Conservation (phyloP, 441 rosid species). For the Eruca vesicaria region DNA sequence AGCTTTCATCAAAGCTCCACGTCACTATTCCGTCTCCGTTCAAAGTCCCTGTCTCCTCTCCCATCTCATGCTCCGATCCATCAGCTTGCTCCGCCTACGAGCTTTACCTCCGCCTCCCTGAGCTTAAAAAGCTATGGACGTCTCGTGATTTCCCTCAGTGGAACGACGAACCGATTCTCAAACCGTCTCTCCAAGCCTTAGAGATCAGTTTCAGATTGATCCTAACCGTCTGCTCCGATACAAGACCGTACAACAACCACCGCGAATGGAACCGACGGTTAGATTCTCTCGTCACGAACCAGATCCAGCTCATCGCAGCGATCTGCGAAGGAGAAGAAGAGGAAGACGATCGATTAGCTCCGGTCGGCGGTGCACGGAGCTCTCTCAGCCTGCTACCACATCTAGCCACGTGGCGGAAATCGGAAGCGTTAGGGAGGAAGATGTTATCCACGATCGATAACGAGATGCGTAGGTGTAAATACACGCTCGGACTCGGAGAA, state of each 20-base stretch:
- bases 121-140: conserved; percentile 62
- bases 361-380: conserved; percentile 61
- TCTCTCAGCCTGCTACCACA: conserved; percentile 74
- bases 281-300: conserved; percentile 63
- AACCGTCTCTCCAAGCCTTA: conserved; percentile 71
- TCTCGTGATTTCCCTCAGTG: conserved; percentile 56
- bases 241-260: conserved; percentile 63
- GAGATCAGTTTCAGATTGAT: conserved; percentile 78
- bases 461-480: conserved; percentile 66
- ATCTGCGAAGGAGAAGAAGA: conserved; percentile 46
- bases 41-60: conserved; percentile 39
- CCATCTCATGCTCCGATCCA: conserved; percentile 47
- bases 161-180: conserved; percentile 58
- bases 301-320: conserved; percentile 61
- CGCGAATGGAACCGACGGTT: conserved; percentile 75
- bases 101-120: conserved; percentile 70
- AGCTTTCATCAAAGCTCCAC: conserved; percentile 48
- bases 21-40: conserved; percentile 48
- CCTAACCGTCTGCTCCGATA: conserved; percentile 60
- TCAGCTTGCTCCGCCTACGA: conserved; percentile 72
- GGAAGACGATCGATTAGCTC: conserved; percentile 36
- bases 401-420: conserved; percentile 72
- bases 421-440: conserved; percentile 66
- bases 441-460: conserved; percentile 65
- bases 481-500: conserved; percentile 82